Evolutionary conservation across 192 early-diverging fungal species (phyloP), one percentile per base, ranked within the genome.

Genomic region (Podila epicladia): DNA sequence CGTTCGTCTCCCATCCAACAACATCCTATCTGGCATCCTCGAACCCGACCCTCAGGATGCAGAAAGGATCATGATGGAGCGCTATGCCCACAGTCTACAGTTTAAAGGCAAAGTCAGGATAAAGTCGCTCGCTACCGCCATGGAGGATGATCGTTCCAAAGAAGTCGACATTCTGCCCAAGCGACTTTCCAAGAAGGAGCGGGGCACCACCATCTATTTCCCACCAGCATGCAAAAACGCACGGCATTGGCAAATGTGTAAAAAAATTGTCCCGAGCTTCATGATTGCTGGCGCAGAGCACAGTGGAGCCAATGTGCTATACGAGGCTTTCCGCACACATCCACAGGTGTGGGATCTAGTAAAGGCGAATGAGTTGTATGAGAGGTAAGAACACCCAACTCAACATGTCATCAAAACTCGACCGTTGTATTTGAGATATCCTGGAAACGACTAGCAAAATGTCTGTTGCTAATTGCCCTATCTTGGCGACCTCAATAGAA

Each of bases 221-320:
- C 83, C 85, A 22, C 83, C 83, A 5, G 82, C 75, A 13, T 86
- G 85, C 58, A 80, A 74, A 51, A 83, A 83, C 49, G 74, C 68
- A 11, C 71, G 75, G 22, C 73, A 78, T 62, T 72, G 65, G 68
- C 82, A 85, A 24, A 80, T 82, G 31, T 87, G 86, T 37, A 85
- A 85, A 60, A 87, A 87, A 55, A 85, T 85, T 61, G 82, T 87
- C 13, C 86, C 86, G 15, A 84, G 84, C 50, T 87, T 87, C 61
- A 87, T 87, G 64, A 82, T 87, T 85, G 86, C 86, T 55, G 86
- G 86, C 45, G 85, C 84, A 22, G 86, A 87, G 53, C 65, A 85
- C 19, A 76, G 82, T 31, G 86, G 78, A 3, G 71, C 78, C 35
- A 45, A 74, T 9, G 85, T 82, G 32, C 72, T 87, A 20, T 87